A percentile compares a stretch with the other conserved stretches of the same genome.
Evolutionary conservation across 2,329 filamentous ascomycete species (phyloP).

Genomic region (Colletotrichum tanaceti): DNA sequence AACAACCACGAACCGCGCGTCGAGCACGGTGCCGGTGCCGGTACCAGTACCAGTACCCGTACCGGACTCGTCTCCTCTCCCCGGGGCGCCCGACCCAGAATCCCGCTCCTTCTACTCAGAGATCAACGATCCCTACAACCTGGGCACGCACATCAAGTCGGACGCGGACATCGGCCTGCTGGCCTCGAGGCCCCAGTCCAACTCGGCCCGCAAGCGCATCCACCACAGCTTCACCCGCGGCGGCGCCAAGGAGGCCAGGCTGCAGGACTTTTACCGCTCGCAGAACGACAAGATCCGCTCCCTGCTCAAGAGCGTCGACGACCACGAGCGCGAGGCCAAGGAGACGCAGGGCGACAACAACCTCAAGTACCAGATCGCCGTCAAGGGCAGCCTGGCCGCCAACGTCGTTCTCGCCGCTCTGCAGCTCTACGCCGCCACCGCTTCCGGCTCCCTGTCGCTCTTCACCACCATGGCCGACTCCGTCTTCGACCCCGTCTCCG

Average conservation of each 20-base stretch:
- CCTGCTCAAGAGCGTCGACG: conserved; percentile 90
- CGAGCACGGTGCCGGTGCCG: conserved; percentile 23
- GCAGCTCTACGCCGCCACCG: conserved; percentile 88
- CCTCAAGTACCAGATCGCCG: conserved; percentile 75
- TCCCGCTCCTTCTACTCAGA: conserved; percentile 37
- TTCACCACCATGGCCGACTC: conserved; percentile 98
- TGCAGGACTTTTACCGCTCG: conserved; percentile 85
- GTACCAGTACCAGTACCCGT: no score
- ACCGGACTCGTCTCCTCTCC: conserved; percentile 9
- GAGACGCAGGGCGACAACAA: conserved; percentile 86
- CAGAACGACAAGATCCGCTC: conserved; percentile 96
- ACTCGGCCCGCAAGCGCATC: conserved; percentile 80
- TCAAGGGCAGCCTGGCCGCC: conserved; percentile 78
- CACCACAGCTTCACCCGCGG: conserved; percentile 42
- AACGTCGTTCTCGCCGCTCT: conserved; percentile 83
- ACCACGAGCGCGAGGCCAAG: conserved; percentile 84
- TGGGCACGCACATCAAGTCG: conserved; percentile 82
- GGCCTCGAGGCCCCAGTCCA: conserved; percentile 76
- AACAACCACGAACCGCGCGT: neutral
- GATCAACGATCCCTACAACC: conserved; percentile 80
- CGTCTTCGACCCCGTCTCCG: conserved; percentile 91
- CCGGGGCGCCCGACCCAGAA: conserved; percentile 32
- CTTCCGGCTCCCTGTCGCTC: conserved; percentile 90
- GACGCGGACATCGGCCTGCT: conserved; percentile 73
- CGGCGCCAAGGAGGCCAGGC: conserved; percentile 59